Evolutionary conservation across 306 rosid species (phyloP).

Genomic region (Quillaja saponaria): DNA sequence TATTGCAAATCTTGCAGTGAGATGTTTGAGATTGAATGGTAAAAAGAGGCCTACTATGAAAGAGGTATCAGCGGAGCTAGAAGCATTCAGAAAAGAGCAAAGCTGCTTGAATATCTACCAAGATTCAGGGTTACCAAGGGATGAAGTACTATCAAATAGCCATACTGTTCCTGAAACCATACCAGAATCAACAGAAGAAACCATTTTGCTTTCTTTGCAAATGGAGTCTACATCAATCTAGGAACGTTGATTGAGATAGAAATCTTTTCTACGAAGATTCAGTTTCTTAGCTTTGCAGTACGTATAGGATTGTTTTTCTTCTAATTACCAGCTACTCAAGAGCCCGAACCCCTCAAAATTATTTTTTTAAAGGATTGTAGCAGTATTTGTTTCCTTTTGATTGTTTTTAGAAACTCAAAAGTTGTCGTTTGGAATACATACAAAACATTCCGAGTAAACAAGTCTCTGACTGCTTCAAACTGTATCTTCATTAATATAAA

Average conservation of each 20-base stretch:
- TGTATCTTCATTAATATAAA: no score
- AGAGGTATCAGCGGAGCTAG: conserved; percentile 51
- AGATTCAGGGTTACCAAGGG: conserved; percentile 15
- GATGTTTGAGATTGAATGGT: conserved; percentile 55
- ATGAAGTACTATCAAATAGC: neutral
- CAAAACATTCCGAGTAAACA: no score
- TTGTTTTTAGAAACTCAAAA: no score
- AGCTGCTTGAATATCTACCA: no score
- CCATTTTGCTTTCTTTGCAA: conserved; percentile 22
- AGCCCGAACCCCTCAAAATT: neutral
- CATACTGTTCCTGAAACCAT: neutral
- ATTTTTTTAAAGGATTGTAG: neutral
- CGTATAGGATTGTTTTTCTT: neutral
- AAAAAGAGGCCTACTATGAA: conserved; percentile 62
- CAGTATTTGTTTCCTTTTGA: neutral
- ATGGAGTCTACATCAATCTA: conserved; percentile 32
- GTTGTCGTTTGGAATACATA: no score
- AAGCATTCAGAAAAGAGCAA: conserved; percentile 40
- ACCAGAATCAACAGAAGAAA: conserved; percentile 34
- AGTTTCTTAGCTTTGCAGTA: conserved; percentile 11
- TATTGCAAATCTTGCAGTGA: conserved; percentile 49
- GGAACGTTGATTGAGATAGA: neutral
- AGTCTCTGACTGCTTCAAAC: no score
- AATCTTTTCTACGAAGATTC: conserved; percentile 1
- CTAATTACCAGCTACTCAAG: neutral